A percentile compares a stretch with the other conserved stretches of the same genome.
phyloP scores from a whole-genome alignment of 1,139 yeast species.

The Torulaspora pretoriensis region DNA sequence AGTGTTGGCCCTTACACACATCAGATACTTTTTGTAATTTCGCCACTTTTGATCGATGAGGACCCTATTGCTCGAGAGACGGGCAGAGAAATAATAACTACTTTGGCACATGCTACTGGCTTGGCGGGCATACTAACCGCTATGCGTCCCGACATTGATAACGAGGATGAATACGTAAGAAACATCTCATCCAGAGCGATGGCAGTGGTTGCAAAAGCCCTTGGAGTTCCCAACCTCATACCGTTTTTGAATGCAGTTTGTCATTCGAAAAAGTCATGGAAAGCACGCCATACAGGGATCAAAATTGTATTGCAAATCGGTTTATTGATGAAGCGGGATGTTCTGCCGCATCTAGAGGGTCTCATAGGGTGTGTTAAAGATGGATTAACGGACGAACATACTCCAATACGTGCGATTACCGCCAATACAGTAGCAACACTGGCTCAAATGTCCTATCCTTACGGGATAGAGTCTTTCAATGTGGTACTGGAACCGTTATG shows the following conservation, averaged over 20 bases:
- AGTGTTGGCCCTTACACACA: slow-evolving; percentile 69
- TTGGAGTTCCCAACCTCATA: slow-evolving; percentile 66
- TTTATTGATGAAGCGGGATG: slow-evolving; percentile 62
- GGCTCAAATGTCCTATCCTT: slow-evolving; percentile 85
- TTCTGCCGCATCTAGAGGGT: slow-evolving; percentile 68
- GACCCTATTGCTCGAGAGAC: slow-evolving; percentile 69
- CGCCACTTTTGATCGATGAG: slow-evolving; percentile 79
- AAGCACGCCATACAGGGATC: slow-evolving; percentile 83
- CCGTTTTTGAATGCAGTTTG: slow-evolving; percentile 86
- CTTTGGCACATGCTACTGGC: slow-evolving; percentile 78
- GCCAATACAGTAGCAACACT: slow-evolving; percentile 70
- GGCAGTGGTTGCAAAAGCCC: slow-evolving; percentile 79
- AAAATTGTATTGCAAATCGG: slow-evolving; percentile 76
- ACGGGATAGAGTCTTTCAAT: slow-evolving; percentile 80
- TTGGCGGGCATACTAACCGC: slow-evolving; percentile 70
- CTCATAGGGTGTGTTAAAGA: slow-evolving; percentile 58
- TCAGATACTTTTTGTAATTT: slow-evolving; percentile 65
- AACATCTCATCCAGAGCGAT: slow-evolving; percentile 73
- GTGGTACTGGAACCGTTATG: slow-evolving; percentile 68
- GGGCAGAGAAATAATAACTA: slow-evolving; percentile 75
- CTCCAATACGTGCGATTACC: slow-evolving; percentile 62
- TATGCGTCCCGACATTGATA: slow-evolving; percentile 77
- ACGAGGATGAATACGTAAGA: slow-evolving; percentile 76
- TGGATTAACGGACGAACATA: slow-evolving; percentile 66
- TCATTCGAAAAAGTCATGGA: slow-evolving; percentile 74